Conservation (phyloP, 208 protist species). For the Balamuthia mandrillaris region DNA sequence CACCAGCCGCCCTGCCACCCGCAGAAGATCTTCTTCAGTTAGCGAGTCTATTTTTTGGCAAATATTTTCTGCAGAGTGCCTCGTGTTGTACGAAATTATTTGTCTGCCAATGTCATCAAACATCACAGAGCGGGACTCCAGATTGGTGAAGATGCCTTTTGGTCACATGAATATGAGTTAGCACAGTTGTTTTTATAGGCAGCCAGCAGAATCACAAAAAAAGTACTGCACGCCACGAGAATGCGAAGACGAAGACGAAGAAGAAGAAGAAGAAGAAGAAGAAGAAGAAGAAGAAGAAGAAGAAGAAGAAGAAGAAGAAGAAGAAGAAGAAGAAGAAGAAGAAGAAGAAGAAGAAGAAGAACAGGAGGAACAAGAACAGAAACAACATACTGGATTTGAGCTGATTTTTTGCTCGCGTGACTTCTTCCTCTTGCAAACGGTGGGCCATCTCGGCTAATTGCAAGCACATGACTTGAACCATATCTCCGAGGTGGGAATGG, state of each 20-base stretch:
- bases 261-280: no score
- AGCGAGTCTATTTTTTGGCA: background rate
- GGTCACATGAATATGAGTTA: no score
- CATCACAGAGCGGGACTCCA: background rate
- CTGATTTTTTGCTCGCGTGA: conserved; percentile 63
- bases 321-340: no score
- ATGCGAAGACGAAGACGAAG: no score
- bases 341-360: no score
- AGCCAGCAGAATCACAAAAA: no score
- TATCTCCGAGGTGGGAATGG: background rate
- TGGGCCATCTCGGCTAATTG: background rate
- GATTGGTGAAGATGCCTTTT: conserved; percentile 17
- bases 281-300: no score
- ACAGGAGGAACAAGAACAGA: no score
- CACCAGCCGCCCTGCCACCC: background rate
- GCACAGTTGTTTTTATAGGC: no score
- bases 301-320: no score
- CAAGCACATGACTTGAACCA: conserved; percentile 23
- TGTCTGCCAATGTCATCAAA: conserved; percentile 9
- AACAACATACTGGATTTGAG: background rate
- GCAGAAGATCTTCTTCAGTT: background rate
- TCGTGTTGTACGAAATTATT: background rate
- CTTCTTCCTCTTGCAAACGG: conserved; percentile 35
- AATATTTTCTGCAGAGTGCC: conserved; percentile 6
- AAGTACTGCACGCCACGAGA: no score